Conservation (phyloP, 2,329 filamentous ascomycete genomes). For the Alternaria metachromatica region DNA sequence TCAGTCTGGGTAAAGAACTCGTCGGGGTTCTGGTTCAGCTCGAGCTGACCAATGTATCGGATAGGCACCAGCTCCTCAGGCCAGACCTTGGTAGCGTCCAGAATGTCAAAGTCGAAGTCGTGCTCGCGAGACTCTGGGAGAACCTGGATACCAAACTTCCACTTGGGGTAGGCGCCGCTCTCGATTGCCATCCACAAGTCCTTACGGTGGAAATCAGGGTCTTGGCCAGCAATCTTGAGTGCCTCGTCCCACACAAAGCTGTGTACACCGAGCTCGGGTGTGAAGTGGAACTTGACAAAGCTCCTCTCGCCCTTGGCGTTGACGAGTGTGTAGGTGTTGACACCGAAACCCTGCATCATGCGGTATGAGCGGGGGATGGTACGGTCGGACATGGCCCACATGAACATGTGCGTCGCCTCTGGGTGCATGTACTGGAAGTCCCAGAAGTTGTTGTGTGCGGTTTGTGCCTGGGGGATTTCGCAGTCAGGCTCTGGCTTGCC, state of each 20-base stretch:
- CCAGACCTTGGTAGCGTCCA: constrained; percentile 87
- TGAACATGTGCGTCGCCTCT: constrained; percentile 79
- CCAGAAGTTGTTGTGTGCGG: constrained; percentile 79
- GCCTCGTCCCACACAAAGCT: constrained; percentile 82
- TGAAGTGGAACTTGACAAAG: constrained; percentile 82
- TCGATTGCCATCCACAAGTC: constrained; percentile 78
- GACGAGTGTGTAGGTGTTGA: constrained; percentile 76
- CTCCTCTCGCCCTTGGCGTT: constrained; percentile 72
- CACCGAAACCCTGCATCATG: constrained; percentile 88
- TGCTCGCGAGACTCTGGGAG: constrained; percentile 74
- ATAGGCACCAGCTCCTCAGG: constrained; percentile 78
- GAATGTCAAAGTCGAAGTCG: constrained; percentile 83
- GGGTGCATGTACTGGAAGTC: constrained; percentile 71
- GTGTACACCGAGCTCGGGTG: constrained; percentile 75
- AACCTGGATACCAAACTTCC: constrained; percentile 83
- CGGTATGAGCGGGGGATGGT: constrained; percentile 76
- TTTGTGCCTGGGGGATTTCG: constrained; percentile 74
- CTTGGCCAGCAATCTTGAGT: constrained; percentile 66
- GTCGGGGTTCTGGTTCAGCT: constrained; percentile 80
- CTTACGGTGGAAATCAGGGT: constrained; percentile 83
- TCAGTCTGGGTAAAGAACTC: constrained; percentile 85
- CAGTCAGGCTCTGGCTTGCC: constrained; percentile 74
- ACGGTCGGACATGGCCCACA: constrained; percentile 80
- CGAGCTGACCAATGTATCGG: constrained; percentile 78
- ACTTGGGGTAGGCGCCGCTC: constrained; percentile 72